Percentiles rank a stretch among this genome's conserved stretches.
Evolutionary conservation across 345 rosid genomes (phyloP).

Genomic region (Eucalyptus sp.): DNA sequence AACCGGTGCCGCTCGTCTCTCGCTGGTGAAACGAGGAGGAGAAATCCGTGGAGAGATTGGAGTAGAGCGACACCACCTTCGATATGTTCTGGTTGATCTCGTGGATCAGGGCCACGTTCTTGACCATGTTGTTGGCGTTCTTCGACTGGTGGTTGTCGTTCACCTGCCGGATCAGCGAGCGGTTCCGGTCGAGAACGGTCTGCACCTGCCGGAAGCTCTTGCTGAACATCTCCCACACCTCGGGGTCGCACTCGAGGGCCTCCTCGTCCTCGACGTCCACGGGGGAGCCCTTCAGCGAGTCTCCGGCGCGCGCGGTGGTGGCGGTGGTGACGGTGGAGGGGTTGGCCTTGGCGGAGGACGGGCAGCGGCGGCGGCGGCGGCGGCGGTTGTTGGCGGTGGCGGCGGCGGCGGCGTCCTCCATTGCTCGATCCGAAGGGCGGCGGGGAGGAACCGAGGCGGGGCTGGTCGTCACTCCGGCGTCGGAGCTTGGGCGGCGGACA

Average conservation of each 20-base stretch:
- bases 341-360: not conserved
- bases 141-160: slow-evolving; percentile 84
- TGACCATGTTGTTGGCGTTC: slow-evolving; percentile 69
- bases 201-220: slow-evolving; percentile 54
- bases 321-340: slow-evolving; percentile 6
- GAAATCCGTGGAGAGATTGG: slow-evolving; percentile 50
- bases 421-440: not conserved
- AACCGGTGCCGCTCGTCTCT: slow-evolving; percentile 5
- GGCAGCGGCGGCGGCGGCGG: slow-evolving; percentile 8
- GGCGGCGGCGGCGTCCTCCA: not conserved
- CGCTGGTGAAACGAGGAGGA: slow-evolving; percentile 24
- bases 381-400: not conserved
- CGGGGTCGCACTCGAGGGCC: slow-evolving; percentile 25
- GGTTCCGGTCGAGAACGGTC: slow-evolving; percentile 73
- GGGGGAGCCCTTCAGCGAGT: not conserved
- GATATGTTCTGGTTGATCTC: slow-evolving; percentile 81
- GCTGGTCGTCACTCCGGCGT: not conserved
- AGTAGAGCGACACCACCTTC: slow-evolving; percentile 69
- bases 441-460: not conserved
- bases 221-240: slow-evolving; percentile 49
- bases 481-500: not conserved
- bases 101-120: slow-evolving; percentile 83
- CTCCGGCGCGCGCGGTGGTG: not conserved
- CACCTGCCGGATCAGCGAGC: slow-evolving; percentile 69
- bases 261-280: not conserved